Evolutionary conservation across 108 stramenopile species (phyloP).

Genomic region (Phaeodactylum tricornutum): DNA sequence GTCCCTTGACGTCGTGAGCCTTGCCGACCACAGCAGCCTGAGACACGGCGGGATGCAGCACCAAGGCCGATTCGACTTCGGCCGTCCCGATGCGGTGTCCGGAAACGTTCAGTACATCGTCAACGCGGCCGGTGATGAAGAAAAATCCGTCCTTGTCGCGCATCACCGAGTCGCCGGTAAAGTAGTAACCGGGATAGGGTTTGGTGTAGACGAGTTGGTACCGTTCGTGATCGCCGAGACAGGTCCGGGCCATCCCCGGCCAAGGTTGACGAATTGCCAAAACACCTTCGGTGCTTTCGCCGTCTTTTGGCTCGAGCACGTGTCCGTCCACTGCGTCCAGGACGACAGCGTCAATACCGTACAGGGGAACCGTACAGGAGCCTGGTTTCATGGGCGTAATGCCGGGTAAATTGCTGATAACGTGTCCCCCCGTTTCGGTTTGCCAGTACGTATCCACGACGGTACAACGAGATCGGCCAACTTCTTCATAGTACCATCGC

Average conservation of each 20-base stretch:
- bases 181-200: slow-evolving; percentile 94
- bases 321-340: slow-evolving; percentile 74
- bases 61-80: slow-evolving; percentile 88
- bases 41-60: slow-evolving; percentile 74
- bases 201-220: slow-evolving; percentile 84
- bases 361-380: slow-evolving; percentile 85
- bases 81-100: slow-evolving; percentile 95
- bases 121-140: slow-evolving; percentile 95
- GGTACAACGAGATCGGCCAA: slow-evolving; percentile 75
- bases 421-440: slow-evolving; percentile 96
- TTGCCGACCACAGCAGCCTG: slow-evolving; percentile 87
- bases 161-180: slow-evolving; percentile 89
- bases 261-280: slow-evolving; percentile 86
- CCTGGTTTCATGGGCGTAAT: slow-evolving; percentile 93
- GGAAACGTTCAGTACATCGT: slow-evolving; percentile 92
- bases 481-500: slow-evolving; percentile 93
- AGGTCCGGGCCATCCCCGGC: slow-evolving; percentile 93
- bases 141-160: slow-evolving; percentile 91
- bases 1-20: slow-evolving; percentile 88
- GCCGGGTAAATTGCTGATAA: slow-evolving; percentile 89
- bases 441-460: slow-evolving; percentile 98
- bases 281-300: slow-evolving; percentile 80
- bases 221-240: slow-evolving; percentile 89
- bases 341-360: slow-evolving; percentile 87
- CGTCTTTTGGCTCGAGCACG: slow-evolving; percentile 14